Evolutionary conservation across 352 stramenopile species (phyloP), one percentile per base, ranked within the genome.

Genomic region (Phytophthora megakarya): DNA sequence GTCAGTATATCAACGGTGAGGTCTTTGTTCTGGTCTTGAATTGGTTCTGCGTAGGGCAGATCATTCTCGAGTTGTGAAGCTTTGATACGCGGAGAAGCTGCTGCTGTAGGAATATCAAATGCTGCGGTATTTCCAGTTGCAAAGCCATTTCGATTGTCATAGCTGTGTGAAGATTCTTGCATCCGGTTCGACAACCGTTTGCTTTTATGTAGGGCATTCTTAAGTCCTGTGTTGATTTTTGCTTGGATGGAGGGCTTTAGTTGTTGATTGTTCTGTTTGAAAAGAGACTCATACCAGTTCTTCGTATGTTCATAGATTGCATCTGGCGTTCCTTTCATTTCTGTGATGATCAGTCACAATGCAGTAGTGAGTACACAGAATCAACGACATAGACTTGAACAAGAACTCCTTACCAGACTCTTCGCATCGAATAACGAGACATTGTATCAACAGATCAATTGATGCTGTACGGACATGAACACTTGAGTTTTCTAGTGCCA

Each of bases 221-320:
- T 88, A 9, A 93, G 66, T 18, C 86, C 84, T 18, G 79, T 93
- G 66, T 93, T 92, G 73, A 94, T 92, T 65, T 90, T 93, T 0
- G 80, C 84, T 37, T 92, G 84, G 18, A 93, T 86, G 0, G 84
- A 90, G 0, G 86, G 82, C 48, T 94, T 94, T 2, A 92, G 47
- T 8, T 63, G 54, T 21, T 88, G 61, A 25, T 88, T 88, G 22
- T 92, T 75, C 57, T 92, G 75, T 30, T 88, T 88, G 42, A 94
- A 88, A 21, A 91, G 72, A 2, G 80, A 82, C 40, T 92, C 86
- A 6, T 67, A 81, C 77, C 81, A 94, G 57, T 61, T 85, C 33
- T 92, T 86, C 30, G 86, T 88, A 19, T 93, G 83, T 19, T 92
- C 85, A 26, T 78, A 89, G 16, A 91, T 86, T 3, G 81, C 76